phyloP scores from a whole-genome alignment of 2,329 filamentous ascomycete genomes.

The Zasmidium angulare region DNA sequence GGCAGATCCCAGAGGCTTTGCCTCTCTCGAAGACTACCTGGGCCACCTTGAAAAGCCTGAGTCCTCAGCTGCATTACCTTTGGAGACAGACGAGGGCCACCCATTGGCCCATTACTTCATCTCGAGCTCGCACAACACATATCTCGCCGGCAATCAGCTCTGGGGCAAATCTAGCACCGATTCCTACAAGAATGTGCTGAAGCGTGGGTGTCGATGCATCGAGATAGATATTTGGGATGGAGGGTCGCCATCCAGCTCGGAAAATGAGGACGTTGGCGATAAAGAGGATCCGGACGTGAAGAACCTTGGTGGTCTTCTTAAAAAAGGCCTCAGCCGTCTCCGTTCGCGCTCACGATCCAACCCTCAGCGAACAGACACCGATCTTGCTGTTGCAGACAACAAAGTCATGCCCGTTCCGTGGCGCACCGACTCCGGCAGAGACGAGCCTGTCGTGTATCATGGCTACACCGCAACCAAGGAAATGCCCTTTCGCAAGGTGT shows the following conservation, averaged over 20 bases:
- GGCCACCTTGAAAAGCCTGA: slow-evolving; percentile 37
- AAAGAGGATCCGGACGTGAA: slow-evolving; percentile 34
- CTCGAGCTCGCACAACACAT: slow-evolving; percentile 85
- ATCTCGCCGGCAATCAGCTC: slow-evolving; percentile 77
- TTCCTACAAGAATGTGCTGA: slow-evolving; percentile 70
- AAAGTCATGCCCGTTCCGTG: slow-evolving; percentile 29
- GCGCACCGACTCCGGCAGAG: slow-evolving; percentile 27
- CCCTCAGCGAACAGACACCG: slow-evolving; percentile 10
- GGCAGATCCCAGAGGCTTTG: neutral
- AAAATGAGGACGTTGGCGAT: slow-evolving; percentile 27
- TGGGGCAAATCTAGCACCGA: slow-evolving; percentile 74
- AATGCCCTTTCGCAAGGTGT: slow-evolving; percentile 86
- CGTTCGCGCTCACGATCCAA: slow-evolving; percentile 25
- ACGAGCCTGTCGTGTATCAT: slow-evolving; percentile 35
- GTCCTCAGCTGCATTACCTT: slow-evolving; percentile 20
- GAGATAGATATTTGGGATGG: slow-evolving; percentile 97
- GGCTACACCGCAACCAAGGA: slow-evolving; percentile 77
- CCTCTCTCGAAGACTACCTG: slow-evolving; percentile 44
- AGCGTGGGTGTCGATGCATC: slow-evolving; percentile 79
- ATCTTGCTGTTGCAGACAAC: slow-evolving; percentile 15
- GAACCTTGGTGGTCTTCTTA: slow-evolving; percentile 32
- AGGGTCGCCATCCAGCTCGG: slow-evolving; percentile 44
- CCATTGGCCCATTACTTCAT: slow-evolving; percentile 90
- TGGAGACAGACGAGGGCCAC: slow-evolving; percentile 30
- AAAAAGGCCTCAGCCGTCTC: slow-evolving; percentile 28